Evolutionary conservation across 176 grass and related monocot species (phyloP).

Genomic region (Thinopyrum elongatum): DNA sequence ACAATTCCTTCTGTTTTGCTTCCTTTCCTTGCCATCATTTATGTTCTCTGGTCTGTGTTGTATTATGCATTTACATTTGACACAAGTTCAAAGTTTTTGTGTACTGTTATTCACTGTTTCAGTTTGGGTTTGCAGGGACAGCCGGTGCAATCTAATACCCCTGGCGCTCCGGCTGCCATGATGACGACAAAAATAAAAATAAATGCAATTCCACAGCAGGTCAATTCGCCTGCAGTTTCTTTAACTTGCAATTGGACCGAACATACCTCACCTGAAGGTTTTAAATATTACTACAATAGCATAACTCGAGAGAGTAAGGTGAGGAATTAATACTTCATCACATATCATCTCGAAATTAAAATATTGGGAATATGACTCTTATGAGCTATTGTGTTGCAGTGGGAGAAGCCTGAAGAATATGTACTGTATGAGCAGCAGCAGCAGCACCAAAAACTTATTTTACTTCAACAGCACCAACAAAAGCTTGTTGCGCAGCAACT

Average conservation of each 20-base stretch:
- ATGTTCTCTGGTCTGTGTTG: constrained; percentile 13
- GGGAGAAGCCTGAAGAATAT: constrained; percentile 99
- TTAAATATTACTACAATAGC: constrained; percentile 97
- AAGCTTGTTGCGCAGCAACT: constrained; percentile 81
- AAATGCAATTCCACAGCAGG: constrained; percentile 50
- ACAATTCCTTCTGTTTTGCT: neutral
- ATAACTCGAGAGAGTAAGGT: constrained; percentile 93
- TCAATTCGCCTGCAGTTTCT: constrained; percentile 58
- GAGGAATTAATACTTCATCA: constrained; percentile 23
- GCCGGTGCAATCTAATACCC: constrained; percentile 41
- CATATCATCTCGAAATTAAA: neutral
- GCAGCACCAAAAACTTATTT: constrained; percentile 80
- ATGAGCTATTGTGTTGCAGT: constrained; percentile 44
- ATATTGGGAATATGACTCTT: neutral
- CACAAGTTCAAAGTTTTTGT: constrained; percentile 9
- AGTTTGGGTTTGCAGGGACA: constrained; percentile 48
- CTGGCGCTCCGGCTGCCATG: constrained; percentile 49
- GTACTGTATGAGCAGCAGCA: constrained; percentile 81
- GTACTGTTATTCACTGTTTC: constrained; percentile 25
- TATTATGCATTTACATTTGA: constrained; percentile 4
- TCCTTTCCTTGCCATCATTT: constrained; percentile 8
- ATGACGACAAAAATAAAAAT: constrained; percentile 43
- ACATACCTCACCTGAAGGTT: constrained; percentile 92
- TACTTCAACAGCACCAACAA: constrained; percentile 94
- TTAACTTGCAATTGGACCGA: constrained; percentile 95